Percentiles rank a stretch among this genome's conserved stretches.
These are phyloP conservation scores for Firmiana major DNA, from an alignment of 345 rosid genomes.

Conservation along the genomic window DNA sequence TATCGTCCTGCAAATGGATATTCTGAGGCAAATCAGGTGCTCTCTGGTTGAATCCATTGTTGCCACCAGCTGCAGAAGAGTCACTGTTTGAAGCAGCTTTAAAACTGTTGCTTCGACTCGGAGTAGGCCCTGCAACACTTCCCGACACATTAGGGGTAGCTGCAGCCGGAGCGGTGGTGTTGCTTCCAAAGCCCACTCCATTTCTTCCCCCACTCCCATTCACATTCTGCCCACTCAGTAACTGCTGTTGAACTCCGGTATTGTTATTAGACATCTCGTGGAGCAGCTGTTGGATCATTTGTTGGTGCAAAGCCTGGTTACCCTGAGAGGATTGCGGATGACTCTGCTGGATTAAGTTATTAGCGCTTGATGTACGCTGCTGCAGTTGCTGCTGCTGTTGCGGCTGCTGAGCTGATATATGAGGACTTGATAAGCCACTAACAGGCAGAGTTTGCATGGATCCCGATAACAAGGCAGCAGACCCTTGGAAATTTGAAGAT, in stretches of 20 bases:
- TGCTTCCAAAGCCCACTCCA: constrained; percentile 38
- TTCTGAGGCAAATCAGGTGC: constrained; percentile 44
- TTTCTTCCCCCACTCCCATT: constrained; percentile 32
- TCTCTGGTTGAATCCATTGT: constrained; percentile 41
- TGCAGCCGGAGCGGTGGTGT: constrained; percentile 30
- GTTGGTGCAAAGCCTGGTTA: constrained; percentile 65
- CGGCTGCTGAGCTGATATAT: constrained; percentile 32
- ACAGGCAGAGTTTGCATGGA: constrained; percentile 57
- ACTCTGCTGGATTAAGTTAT: constrained; percentile 46
- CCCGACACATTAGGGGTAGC: constrained; percentile 39
- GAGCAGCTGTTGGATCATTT: constrained; percentile 73
- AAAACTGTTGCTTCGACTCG: constrained; percentile 58
- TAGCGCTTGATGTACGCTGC: constrained; percentile 44
- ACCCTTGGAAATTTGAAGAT: constrained; percentile 59
- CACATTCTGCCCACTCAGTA: constrained; percentile 36
- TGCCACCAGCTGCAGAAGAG: constrained; percentile 46
- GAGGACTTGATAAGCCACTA: constrained; percentile 47
- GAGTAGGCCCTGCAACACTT: constrained; percentile 37
- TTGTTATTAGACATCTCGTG: constrained; percentile 63
- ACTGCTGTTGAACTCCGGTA: constrained; percentile 45
- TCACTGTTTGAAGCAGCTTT: constrained; percentile 57
- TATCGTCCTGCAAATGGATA: constrained; percentile 50
- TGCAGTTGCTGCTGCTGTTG: constrained; percentile 52
- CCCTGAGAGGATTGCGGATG: constrained; percentile 48
- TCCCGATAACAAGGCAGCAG: constrained; percentile 42